A percentile compares a stretch with the other conserved stretches of the same genome.
Conservation (phyloP, 352 stramenopile genomes). For the Globisporangium yorkense region DNA sequence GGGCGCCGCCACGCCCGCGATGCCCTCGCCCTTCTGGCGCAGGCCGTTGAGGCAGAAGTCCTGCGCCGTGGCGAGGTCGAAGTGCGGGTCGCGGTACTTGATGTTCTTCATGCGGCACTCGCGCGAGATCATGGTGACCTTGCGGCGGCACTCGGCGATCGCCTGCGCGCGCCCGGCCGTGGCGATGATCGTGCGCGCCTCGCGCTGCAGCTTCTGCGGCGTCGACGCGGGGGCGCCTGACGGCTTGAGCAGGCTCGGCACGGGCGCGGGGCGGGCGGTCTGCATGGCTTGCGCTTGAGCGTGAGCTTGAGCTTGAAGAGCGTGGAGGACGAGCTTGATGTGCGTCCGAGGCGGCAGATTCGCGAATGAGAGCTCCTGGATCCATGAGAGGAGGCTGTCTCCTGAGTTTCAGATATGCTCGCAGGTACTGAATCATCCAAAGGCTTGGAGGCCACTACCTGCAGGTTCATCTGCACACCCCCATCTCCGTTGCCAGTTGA, state of each 20-base stretch:
- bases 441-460: too few species aligned
- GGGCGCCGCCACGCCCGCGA: slow-evolving; percentile 12
- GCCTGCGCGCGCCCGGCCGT: slow-evolving; percentile 22
- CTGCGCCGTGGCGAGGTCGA: slow-evolving; percentile 19
- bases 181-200: slow-evolving; percentile 21
- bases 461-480: too few species aligned
- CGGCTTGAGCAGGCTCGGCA: slow-evolving; percentile 7
- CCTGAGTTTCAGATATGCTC: too few species aligned
- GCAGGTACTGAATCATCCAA: too few species aligned
- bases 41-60: slow-evolving; percentile 26
- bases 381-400: too few species aligned
- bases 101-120: slow-evolving; percentile 36
- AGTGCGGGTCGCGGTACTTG: slow-evolving; percentile 42
- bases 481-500: too few species aligned
- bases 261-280: slow-evolving; percentile 5
- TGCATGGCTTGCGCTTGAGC: background rate
- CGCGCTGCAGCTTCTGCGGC: slow-evolving; percentile 14
- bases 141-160: slow-evolving; percentile 29
- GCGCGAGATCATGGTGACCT: slow-evolving; percentile 32
- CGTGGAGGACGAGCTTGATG: too few species aligned
- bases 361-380: background rate
- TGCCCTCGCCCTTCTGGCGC: slow-evolving; percentile 11
- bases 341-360: background rate
- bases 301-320: background rate
- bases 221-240: background rate